phyloP scores from a whole-genome alignment of 306 rosid species.

The Quillaja saponaria region DNA sequence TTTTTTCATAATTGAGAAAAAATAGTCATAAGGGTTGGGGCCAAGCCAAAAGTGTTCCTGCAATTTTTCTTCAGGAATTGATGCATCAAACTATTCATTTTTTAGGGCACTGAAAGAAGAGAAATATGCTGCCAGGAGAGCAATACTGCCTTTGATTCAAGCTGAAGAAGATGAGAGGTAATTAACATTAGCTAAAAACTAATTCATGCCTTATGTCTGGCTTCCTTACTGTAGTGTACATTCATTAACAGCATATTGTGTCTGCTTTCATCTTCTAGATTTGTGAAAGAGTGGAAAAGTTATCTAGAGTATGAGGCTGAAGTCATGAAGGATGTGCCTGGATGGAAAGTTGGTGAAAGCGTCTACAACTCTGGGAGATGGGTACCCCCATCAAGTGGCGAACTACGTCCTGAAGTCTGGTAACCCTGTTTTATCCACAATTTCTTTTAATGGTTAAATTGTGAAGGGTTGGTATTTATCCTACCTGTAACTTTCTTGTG shows the following conservation, averaged over 20 bases:
- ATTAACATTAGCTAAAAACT: background rate
- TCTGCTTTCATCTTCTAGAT: constrained; percentile 50
- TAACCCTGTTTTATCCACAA: constrained; percentile 46
- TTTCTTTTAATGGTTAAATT: constrained; percentile 12
- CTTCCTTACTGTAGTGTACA: background rate
- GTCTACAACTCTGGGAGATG: constrained; percentile 94
- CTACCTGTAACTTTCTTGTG: constrained; percentile 33
- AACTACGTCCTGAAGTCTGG: constrained; percentile 96
- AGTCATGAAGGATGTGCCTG: constrained; percentile 98
- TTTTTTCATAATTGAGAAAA: no score
- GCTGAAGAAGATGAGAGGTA: constrained; percentile 99
- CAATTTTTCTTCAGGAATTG: constrained; percentile 17
- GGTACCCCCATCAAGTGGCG: constrained; percentile 94
- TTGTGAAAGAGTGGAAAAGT: constrained; percentile 91
- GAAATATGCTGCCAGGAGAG: constrained; percentile 86
- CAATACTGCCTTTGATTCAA: constrained; percentile 87
- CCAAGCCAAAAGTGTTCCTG: background rate
- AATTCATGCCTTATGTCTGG: background rate
- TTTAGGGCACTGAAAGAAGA: constrained; percentile 89
- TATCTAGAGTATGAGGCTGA: constrained; percentile 96
- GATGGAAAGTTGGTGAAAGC: constrained; percentile 96
- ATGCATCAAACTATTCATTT: constrained; percentile 21
- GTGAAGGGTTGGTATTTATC: constrained; percentile 25
- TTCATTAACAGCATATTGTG: constrained; percentile 1
- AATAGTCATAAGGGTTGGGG: background rate